phyloP scores from a whole-genome alignment of 2,329 filamentous ascomycete genomes.

The Scedosporium dehoogii region DNA sequence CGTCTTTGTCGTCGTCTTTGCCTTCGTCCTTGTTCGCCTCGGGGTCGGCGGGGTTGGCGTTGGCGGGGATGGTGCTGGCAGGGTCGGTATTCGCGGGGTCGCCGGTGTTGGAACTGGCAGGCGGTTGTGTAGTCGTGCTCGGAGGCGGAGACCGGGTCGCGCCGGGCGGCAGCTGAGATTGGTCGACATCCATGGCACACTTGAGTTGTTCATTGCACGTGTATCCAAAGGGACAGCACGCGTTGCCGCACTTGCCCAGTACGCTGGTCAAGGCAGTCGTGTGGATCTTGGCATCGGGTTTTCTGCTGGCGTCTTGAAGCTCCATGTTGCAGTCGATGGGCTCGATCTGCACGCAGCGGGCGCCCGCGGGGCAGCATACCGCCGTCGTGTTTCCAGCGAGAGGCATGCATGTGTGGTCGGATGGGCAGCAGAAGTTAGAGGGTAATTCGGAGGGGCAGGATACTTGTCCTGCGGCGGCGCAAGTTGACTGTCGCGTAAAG shows the following conservation, averaged over 20 bases:
- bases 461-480: constrained; percentile 36
- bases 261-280: constrained; percentile 49
- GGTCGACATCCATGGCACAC: constrained; percentile 45
- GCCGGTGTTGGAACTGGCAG: background rate
- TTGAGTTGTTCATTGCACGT: constrained; percentile 36
- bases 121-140: constrained; percentile 8
- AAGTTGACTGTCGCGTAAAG: constrained; percentile 36
- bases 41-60: background rate
- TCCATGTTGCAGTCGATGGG: constrained; percentile 55
- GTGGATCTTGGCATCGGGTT: constrained; percentile 53
- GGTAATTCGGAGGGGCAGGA: constrained; percentile 49
- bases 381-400: constrained; percentile 57
- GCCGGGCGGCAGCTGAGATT: constrained; percentile 28
- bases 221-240: constrained; percentile 67
- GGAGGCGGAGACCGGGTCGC: constrained; percentile 15
- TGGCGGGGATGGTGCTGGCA: too few relatives aligned
- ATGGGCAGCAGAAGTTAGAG: constrained; percentile 56
- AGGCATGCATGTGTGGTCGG: constrained; percentile 41
- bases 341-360: constrained; percentile 49
- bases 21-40: background rate
- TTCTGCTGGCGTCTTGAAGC: constrained; percentile 46
- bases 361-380: constrained; percentile 57
- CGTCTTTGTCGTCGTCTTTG: background rate
- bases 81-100: background rate
- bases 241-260: constrained; percentile 45